Percentiles rank a stretch among this genome's conserved stretches.
Conservation (phyloP, 75 land plant genomes). For the Cupressus sempervirens region DNA sequence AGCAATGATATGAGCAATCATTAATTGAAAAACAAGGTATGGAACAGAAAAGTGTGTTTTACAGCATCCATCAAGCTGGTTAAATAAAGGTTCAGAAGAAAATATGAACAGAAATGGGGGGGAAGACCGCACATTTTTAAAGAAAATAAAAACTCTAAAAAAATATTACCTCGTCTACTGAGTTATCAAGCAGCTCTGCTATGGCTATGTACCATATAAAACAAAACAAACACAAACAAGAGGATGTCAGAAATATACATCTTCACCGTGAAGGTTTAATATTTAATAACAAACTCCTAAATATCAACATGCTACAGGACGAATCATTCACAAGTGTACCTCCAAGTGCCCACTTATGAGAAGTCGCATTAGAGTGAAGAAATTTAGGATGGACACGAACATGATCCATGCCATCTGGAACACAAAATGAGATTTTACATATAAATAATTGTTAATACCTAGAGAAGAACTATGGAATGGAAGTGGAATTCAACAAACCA, state of each 20-base stretch:
- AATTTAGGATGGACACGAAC: slow-evolving; percentile 90
- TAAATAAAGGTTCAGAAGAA: neutral
- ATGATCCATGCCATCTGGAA: slow-evolving; percentile 52
- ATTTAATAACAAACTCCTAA: neutral
- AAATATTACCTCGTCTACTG: slow-evolving; percentile 86
- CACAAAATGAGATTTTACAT: slow-evolving; percentile 6
- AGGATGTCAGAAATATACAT: neutral
- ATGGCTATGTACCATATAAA: slow-evolving; percentile 48
- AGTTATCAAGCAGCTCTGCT: slow-evolving; percentile 95
- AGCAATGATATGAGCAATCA: neutral
- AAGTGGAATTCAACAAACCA: neutral
- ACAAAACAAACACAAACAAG: slow-evolving; percentile 1
- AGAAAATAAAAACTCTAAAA: neutral
- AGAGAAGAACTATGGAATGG: neutral
- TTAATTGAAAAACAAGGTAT: neutral
- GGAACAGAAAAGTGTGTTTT: neutral
- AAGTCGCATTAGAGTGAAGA: slow-evolving; percentile 97
- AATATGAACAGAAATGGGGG: neutral
- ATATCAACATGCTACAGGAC: neutral
- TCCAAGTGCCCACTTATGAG: slow-evolving; percentile 98
- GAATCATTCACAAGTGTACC: slow-evolving; percentile 29
- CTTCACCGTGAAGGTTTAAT: neutral
- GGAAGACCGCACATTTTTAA: neutral
- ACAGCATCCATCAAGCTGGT: neutral
- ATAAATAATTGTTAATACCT: neutral